phyloP scores from a whole-genome alignment of 2,329 filamentous ascomycete genomes.

The Lasiodiplodia gonubiensis region DNA sequence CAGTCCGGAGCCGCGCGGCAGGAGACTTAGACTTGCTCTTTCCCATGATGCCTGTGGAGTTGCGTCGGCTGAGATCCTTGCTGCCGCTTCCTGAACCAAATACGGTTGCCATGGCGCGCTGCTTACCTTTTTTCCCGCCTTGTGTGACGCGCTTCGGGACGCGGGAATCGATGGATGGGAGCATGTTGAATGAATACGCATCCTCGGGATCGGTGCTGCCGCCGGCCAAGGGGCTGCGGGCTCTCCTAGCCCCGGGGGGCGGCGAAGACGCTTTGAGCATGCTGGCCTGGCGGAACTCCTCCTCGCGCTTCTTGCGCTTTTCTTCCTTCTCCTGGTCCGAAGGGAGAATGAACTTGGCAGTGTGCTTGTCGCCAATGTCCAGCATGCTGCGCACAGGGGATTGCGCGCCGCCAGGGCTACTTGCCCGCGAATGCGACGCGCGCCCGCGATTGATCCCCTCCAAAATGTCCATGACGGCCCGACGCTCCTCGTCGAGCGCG shows the following conservation, averaged over 20 bases:
- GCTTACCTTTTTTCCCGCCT: slow-evolving; percentile 45
- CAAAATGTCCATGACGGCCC: slow-evolving; percentile 72
- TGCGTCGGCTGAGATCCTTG: slow-evolving; percentile 2
- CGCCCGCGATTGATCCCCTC: slow-evolving; percentile 52
- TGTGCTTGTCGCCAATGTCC: slow-evolving; percentile 37
- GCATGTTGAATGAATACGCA: slow-evolving; percentile 53
- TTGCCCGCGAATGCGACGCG: slow-evolving; percentile 54
- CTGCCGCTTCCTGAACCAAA: slow-evolving; percentile 35
- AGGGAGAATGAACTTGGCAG: slow-evolving; percentile 28
- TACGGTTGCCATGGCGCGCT: slow-evolving; percentile 53
- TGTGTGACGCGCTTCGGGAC: slow-evolving; percentile 52
- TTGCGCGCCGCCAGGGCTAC: slow-evolving; percentile 54
- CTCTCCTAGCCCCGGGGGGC: slow-evolving; percentile 43
- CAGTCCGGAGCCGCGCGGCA: slow-evolving; percentile 40
- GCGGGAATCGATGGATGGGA: slow-evolving; percentile 51
- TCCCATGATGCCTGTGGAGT: slow-evolving; percentile 38
- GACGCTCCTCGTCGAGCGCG: slow-evolving; percentile 76
- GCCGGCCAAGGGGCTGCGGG: slow-evolving; percentile 38
- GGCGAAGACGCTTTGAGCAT: slow-evolving; percentile 35
- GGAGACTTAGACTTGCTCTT: slow-evolving; percentile 49
- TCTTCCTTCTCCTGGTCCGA: slow-evolving; percentile 28
- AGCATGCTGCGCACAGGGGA: slow-evolving; percentile 73
- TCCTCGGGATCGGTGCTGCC: slow-evolving; percentile 44
- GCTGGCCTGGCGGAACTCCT: slow-evolving; percentile 44
- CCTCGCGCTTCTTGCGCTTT: slow-evolving; percentile 18